These are phyloP conservation scores for Beauveria sp. DNA, from an alignment of 2,329 filamentous ascomycete species.

Conservation along the genomic window DNA sequence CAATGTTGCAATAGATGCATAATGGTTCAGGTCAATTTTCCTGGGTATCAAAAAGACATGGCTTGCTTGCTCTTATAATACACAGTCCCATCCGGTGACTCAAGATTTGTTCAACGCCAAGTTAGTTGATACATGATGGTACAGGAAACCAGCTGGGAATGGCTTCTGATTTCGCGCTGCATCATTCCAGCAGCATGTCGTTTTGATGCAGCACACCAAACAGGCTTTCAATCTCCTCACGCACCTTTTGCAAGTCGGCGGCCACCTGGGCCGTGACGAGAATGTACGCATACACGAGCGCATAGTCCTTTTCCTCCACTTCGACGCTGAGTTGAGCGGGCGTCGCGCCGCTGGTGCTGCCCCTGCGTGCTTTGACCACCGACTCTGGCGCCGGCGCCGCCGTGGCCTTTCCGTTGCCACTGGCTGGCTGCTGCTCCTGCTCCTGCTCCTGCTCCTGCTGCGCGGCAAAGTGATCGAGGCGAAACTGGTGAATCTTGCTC, in stretches of 20 bases:
- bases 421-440: background rate
- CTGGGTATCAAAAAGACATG: background rate
- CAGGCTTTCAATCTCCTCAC: conserved; percentile 52
- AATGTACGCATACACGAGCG: conserved; percentile 84
- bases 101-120: too few relatives aligned
- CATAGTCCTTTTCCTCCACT: conserved; percentile 68
- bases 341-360: conserved; percentile 2
- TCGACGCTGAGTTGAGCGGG: conserved; percentile 14
- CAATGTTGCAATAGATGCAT: background rate
- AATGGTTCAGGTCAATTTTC: background rate
- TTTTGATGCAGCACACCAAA: conserved; percentile 58
- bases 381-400: conserved; percentile 13
- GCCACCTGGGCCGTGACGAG: conserved; percentile 60
- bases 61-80: background rate
- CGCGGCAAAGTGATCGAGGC: conserved; percentile 53
- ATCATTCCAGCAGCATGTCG: conserved; percentile 46
- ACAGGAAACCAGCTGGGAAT: background rate
- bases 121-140: background rate
- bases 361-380: background rate
- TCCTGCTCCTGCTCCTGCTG: conserved; percentile 22
- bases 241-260: conserved; percentile 53
- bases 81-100: background rate
- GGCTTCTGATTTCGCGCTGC: background rate
- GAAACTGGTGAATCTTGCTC: conserved; percentile 80
- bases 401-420: conserved; percentile 14